Evolutionary conservation across 352 stramenopile genomes (phyloP).

Genomic region (Phytophthora lateralis): DNA sequence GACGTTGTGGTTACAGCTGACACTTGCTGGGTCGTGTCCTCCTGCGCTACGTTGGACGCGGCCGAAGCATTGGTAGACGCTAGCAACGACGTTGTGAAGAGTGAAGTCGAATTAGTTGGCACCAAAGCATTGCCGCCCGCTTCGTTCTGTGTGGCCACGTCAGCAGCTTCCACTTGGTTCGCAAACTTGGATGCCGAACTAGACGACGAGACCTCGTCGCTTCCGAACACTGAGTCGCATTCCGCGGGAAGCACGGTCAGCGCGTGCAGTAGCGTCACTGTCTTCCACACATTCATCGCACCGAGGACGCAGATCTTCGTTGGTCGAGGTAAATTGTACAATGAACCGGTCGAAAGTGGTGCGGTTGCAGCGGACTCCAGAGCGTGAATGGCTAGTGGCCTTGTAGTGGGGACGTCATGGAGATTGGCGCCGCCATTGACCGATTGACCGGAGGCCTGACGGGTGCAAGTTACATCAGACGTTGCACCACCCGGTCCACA

Average conservation of each 20-base stretch:
- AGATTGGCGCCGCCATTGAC: slow-evolving; percentile 1
- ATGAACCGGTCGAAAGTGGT: slow-evolving; percentile 16
- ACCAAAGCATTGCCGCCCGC: not conserved
- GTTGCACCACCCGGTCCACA: slow-evolving; percentile 15
- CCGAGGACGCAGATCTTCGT: slow-evolving; percentile 12
- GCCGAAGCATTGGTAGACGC: slow-evolving; percentile 1
- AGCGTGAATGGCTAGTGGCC: not conserved
- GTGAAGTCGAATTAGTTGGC: slow-evolving; percentile 14
- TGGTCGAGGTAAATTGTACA: slow-evolving; percentile 28
- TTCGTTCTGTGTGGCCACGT: not conserved
- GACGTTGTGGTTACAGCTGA: not conserved
- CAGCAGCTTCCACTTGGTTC: slow-evolving; percentile 2
- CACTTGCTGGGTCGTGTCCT: slow-evolving; percentile 2
- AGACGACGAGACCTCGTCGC: slow-evolving; percentile 1
- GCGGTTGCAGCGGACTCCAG: not conserved
- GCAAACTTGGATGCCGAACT: slow-evolving; percentile 8
- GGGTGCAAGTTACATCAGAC: slow-evolving; percentile 18
- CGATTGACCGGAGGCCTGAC: slow-evolving; percentile 7
- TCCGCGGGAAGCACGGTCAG: slow-evolving; percentile 13
- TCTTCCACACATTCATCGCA: slow-evolving; percentile 20
- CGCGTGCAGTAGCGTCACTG: slow-evolving; percentile 10
- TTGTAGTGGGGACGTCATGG: not conserved
- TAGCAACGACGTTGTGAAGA: slow-evolving; percentile 5
- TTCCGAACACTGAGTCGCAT: slow-evolving; percentile 21
- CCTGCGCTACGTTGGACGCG: not conserved